phyloP scores from a whole-genome alignment of 2,329 filamentous ascomycete species.

The Fusarium duplospermum region DNA sequence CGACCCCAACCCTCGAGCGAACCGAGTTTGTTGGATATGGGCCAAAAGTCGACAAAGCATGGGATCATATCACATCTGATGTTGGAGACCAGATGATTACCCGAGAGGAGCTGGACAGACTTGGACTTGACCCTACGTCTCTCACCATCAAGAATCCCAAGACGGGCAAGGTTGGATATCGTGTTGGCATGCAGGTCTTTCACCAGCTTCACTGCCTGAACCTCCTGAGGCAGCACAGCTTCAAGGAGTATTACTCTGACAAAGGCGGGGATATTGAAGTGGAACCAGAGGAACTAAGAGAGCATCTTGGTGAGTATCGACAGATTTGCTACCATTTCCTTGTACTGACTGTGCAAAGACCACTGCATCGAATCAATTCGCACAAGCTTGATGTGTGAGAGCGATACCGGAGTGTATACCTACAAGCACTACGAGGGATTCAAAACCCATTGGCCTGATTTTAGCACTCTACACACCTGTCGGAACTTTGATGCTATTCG shows the following conservation, averaged over 20 bases:
- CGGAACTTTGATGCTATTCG: slow-evolving; percentile 64
- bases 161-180: slow-evolving; percentile 68
- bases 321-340: fast-evolving
- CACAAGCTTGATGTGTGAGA: slow-evolving; percentile 66
- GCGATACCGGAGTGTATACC: slow-evolving; percentile 65
- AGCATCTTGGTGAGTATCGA: slow-evolving; percentile 28
- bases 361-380: slow-evolving; percentile 55
- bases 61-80: slow-evolving; percentile 61
- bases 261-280: slow-evolving; percentile 61
- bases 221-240: slow-evolving; percentile 59
- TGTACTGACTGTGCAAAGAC: slow-evolving; percentile 8
- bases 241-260: slow-evolving; percentile 61
- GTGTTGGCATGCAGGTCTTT: slow-evolving; percentile 70
- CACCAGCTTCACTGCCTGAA: slow-evolving; percentile 65
- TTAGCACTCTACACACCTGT: slow-evolving; percentile 65
- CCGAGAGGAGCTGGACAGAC: slow-evolving; percentile 62
- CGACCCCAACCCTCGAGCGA: slow-evolving; percentile 56
- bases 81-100: slow-evolving; percentile 72
- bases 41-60: slow-evolving; percentile 66
- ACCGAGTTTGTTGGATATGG: slow-evolving; percentile 67
- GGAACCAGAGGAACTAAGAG: slow-evolving; percentile 36
- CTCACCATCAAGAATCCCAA: slow-evolving; percentile 66
- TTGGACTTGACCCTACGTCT: slow-evolving; percentile 64
- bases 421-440: slow-evolving; percentile 61
- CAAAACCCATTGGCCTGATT: slow-evolving; percentile 65